Conservation (phyloP, 2,329 filamentous ascomycete genomes). For the Epichloe coenophiala region DNA sequence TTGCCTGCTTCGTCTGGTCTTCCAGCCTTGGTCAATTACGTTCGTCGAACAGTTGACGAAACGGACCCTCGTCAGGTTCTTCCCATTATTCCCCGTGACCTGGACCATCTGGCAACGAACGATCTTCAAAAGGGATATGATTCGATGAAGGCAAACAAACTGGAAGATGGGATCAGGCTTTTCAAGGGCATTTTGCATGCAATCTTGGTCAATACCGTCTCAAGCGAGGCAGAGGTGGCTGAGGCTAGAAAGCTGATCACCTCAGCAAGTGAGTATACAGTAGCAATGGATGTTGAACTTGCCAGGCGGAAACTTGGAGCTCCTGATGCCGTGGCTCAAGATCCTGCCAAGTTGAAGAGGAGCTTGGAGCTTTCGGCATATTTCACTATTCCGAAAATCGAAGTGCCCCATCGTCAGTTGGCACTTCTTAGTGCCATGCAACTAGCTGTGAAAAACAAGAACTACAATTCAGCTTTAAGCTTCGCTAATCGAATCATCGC, state of each 20-base stretch:
- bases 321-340: conserved; percentile 44
- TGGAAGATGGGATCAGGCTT: conserved; percentile 73
- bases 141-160: conserved; percentile 81
- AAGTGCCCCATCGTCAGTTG: conserved; percentile 81
- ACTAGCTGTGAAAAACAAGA: conserved; percentile 76
- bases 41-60: conserved; percentile 77
- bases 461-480: conserved; percentile 81
- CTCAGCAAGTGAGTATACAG: conserved; percentile 76
- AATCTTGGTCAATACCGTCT: conserved; percentile 76
- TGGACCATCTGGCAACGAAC: conserved; percentile 66
- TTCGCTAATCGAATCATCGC: conserved; percentile 92
- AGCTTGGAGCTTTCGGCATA: conserved; percentile 91
- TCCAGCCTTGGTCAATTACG: conserved; percentile 79
- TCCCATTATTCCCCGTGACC: conserved; percentile 75
- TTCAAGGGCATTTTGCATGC: conserved; percentile 83
- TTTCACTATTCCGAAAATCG: conserved; percentile 94
- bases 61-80: conserved; percentile 81
- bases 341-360: conserved; percentile 63
- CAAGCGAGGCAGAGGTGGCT: conserved; percentile 69
- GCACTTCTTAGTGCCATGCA: conserved; percentile 91
- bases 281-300: conserved; percentile 90
- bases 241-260: conserved; percentile 83
- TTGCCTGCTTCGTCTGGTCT: conserved; percentile 73
- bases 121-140: conserved; percentile 82
- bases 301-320: conserved; percentile 56